Evolutionary conservation across 1,284 basidiomycete genomes (phyloP), one percentile per base, ranked within the genome.

Genomic region (Golubevia pallescens): DNA sequence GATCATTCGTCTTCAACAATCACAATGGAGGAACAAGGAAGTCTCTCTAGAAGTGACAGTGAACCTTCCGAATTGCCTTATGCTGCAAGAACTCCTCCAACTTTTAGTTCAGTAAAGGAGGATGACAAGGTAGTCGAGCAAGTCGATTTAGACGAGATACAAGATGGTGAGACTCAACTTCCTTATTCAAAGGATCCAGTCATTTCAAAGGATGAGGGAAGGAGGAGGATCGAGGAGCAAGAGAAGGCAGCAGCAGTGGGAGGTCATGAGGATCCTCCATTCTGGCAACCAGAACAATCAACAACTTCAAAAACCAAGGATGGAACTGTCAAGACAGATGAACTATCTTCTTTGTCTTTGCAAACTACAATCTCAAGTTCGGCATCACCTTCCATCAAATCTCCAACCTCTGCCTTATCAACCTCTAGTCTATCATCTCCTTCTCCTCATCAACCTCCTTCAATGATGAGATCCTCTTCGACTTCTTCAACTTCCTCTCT

Each of bases 211-310:
- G 55, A 19, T 1, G n/a, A 34, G 5, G 55, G 23, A 24, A 13
- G n/a, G 23, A n/a, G 14, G 23, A 13, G 55, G 55, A 34, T 14
- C n/a, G 55, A 57, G 10, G 55, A n/a, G 10, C 55, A 19, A 24
- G 32, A 7, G 55, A n/a, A 19, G n/a, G 55, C 14, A 57, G 55
- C 55, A 57, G 53, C 19, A 20, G 53, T 19, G 19, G 21, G 53
- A 54, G 53, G 19, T 54, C 53, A 54, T 54, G 53, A 54, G 53
- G 53, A 54, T 54, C 53, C 53, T 54, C 32, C 55, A 24, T 57
- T 34, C 55, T 57, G 55, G 32, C 55, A 57, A n/a, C 23, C 53
- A 54, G 53, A 19, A 23, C 21, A 19, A 23, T 54, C 53, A 23
- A 54, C 19, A 19, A 3, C 19, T 19, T 54, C 19, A 23, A 19